A percentile compares a stretch with the other conserved stretches of the same genome.
Evolutionary conservation across 2,329 filamentous ascomycete genomes (phyloP).

Genomic region (Trichoderma atroviride): DNA sequence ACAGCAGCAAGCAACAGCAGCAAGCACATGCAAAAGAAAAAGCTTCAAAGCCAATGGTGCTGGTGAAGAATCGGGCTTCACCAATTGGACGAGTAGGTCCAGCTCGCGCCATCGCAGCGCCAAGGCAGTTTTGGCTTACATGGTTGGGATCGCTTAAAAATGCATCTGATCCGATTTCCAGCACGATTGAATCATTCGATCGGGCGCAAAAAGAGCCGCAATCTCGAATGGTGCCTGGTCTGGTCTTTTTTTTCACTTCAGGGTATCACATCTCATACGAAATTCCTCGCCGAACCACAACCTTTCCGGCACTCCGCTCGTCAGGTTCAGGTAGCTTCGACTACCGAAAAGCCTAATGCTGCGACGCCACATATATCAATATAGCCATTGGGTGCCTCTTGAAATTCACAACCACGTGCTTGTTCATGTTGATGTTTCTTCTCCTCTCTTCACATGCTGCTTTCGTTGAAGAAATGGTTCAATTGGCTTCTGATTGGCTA

Average conservation of each 20-base stretch:
- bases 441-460: background rate
- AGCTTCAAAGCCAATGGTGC: conserved; percentile 5
- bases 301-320: background rate
- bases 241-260: background rate
- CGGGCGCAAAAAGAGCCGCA: background rate
- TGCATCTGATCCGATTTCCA: background rate
- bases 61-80: background rate
- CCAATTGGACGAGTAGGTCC: background rate
- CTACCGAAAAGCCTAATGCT: conserved; percentile 1
- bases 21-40: background rate
- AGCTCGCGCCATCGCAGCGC: background rate
- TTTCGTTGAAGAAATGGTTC: background rate
- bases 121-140: background rate
- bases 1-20: background rate
- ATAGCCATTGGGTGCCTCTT: background rate
- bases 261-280: background rate
- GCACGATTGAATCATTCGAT: background rate
- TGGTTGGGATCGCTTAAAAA: background rate
- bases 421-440: background rate
- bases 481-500: background rate
- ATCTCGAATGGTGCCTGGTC: background rate
- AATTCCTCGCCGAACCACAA: background rate
- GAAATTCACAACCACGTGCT: background rate
- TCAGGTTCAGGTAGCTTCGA: conserved; percentile 9
- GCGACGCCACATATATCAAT: background rate